A percentile compares a stretch with the other conserved stretches of the same genome.
Conservation (phyloP, 2,329 filamentous ascomycete genomes). For the Colletotrichum salicis region DNA sequence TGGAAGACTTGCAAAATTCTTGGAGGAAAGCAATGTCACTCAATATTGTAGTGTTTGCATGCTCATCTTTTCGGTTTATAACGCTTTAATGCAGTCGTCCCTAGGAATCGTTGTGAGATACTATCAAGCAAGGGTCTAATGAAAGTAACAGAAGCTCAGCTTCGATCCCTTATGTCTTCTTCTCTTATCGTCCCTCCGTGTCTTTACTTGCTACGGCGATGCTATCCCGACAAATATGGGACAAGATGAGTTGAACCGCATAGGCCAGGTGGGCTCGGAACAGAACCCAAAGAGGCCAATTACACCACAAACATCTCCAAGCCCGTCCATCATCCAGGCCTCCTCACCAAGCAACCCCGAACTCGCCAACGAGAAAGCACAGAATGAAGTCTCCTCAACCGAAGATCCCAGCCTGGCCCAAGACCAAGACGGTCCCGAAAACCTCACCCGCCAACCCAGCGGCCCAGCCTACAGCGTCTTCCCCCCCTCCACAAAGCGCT, state of each 20-base stretch:
- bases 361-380: neutral
- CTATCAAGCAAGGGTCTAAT: neutral
- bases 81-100: neutral
- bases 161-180: neutral
- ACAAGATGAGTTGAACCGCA: neutral
- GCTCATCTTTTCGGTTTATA: neutral
- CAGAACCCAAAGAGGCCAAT: too few species aligned
- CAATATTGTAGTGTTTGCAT: neutral
- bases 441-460: slow-evolving; percentile 45
- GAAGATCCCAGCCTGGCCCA: neutral
- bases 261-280: neutral
- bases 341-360: neutral
- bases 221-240: neutral
- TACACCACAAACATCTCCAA: neutral
- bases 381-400: slow-evolving; percentile 4
- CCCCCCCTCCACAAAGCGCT: slow-evolving; percentile 55
- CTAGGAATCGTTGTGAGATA: neutral
- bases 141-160: neutral
- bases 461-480: slow-evolving; percentile 51
- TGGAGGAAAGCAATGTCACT: neutral
- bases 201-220: neutral
- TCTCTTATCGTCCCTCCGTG: neutral
- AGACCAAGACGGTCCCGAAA: slow-evolving; percentile 39
- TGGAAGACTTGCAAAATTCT: slow-evolving; percentile 1
- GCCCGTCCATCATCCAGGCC: neutral